Evolutionary conservation across 768 basidiomycete genomes (phyloP), one percentile per base, ranked within the genome.

Genomic region (Macrolepiota dolichaula): DNA sequence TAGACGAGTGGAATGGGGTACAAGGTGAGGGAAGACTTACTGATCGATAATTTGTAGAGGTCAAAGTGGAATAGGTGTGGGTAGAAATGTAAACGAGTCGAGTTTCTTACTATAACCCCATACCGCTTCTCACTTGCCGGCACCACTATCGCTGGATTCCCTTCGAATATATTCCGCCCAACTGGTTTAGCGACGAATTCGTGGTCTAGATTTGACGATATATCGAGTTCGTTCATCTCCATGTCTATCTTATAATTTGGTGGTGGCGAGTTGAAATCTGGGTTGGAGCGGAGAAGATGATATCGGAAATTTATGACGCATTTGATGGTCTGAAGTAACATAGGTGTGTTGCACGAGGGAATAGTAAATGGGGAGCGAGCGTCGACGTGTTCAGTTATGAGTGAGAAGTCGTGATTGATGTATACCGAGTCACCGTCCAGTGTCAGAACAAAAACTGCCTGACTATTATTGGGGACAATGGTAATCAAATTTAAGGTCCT

Each of bases 61-160:
- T 80, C 78, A 54, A 80, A 81, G 57, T 77, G 74, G 64, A 79
- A 78, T 4, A 77, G 68, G 32, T 76, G 76, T 22, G 76, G 66
- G 52, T 78, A 80, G 6, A 80, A 59, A 6, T 70, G 65, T n/a
- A 66, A 25, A 46, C 68, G 65, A 0, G 74, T 72, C 0, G 70
- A 59, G 62, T 80, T 79, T 57, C 65, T 67, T 32, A 79, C 67
- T 6, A 69, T 70, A 57, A 80, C 67, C 2, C 62, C 57, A 27
- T 63, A 63, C 19, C 25, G 40, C 47, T 59, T 61, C 11, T 60
- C 50, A 13, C 13, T 53, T 22, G 75, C 67, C 9, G 74, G 65
- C 1, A 67, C 50, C 10, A 77, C 42, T 2, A 55, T 62, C 9
- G 72, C 67, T 2, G 72, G 72, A 17, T 74, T 71, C 7, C 64